Conservation (phyloP, 164 flowering plant genomes). For the Cinnamomum micranthum region DNA sequence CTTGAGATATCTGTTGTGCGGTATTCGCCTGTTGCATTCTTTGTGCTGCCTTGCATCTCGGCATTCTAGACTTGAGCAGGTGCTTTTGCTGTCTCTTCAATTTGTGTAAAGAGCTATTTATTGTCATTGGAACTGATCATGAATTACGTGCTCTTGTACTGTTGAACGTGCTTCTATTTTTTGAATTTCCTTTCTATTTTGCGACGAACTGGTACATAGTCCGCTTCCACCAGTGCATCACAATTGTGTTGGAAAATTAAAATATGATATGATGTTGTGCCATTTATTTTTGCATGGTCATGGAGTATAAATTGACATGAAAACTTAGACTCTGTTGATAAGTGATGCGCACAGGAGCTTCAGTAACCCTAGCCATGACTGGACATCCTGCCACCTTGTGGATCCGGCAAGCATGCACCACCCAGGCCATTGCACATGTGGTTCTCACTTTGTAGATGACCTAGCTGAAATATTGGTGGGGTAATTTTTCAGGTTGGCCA, state of each 20-base stretch:
- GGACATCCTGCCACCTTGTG: too few species aligned
- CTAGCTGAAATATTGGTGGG: too few species aligned
- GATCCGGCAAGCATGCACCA: too few species aligned
- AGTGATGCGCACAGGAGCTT: too few species aligned
- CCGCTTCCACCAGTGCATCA: not conserved
- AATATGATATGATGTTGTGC: too few species aligned
- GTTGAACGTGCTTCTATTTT: not conserved
- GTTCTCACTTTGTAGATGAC: too few species aligned
- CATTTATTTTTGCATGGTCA: not conserved
- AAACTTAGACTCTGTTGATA: not conserved
- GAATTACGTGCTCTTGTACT: not conserved
- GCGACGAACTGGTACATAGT: not conserved
- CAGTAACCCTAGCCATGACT: too few species aligned
- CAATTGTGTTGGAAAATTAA: not conserved
- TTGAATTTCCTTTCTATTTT: not conserved
- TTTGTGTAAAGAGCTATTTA: not conserved
- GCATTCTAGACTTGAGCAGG: conserved; percentile 83
- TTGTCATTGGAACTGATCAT: not conserved
- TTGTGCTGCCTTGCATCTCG: conserved; percentile 70
- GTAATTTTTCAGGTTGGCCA: too few species aligned
- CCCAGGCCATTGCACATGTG: too few species aligned
- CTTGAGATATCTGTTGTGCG: conserved; percentile 61
- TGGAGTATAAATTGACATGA: not conserved
- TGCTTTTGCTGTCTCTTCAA: conserved; percentile 15
- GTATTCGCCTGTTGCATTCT: conserved; percentile 69